phyloP scores from a whole-genome alignment of 306 rosid genomes.

The Glycine soja region DNA sequence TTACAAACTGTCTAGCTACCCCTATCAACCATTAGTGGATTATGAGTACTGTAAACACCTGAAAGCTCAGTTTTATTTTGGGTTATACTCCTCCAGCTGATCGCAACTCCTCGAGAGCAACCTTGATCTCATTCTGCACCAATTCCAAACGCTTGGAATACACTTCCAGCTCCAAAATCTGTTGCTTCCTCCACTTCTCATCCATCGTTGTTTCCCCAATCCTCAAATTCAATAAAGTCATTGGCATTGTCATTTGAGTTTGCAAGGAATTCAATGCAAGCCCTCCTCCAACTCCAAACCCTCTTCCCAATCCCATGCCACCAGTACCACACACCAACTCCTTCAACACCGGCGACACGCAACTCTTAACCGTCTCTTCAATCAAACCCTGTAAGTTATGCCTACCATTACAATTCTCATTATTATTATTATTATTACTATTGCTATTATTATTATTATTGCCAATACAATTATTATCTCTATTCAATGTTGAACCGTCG shows the following conservation, averaged over 20 bases:
- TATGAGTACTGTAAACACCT: background rate
- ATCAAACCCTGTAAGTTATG: constrained; percentile 56
- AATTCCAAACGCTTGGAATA: constrained; percentile 64
- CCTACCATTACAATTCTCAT: background rate
- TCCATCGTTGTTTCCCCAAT: constrained; percentile 46
- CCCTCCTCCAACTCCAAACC: background rate
- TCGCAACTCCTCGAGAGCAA: constrained; percentile 51
- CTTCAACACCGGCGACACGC: constrained; percentile 61
- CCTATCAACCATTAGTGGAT: constrained; percentile 39
- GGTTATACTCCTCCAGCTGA: constrained; percentile 43
- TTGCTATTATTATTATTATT: constrained; percentile 33
- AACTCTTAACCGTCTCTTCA: constrained; percentile 69
- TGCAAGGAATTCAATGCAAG: constrained; percentile 41
- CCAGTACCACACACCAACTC: constrained; percentile 37
- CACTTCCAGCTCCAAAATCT: constrained; percentile 62
- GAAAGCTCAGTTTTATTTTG: background rate
- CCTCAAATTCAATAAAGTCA: constrained; percentile 21
- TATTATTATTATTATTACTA: constrained; percentile 33
- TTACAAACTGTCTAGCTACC: constrained; percentile 18
- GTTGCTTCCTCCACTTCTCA: constrained; percentile 67
- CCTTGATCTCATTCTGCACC: constrained; percentile 61
- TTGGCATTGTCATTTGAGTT: constrained; percentile 3
- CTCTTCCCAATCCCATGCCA: constrained; percentile 44
- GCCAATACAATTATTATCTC: constrained; percentile 37
- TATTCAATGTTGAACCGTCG: constrained; percentile 45